Conservation (phyloP, 768 basidiomycete genomes). For the Paxillus ammoniavirescens region DNA sequence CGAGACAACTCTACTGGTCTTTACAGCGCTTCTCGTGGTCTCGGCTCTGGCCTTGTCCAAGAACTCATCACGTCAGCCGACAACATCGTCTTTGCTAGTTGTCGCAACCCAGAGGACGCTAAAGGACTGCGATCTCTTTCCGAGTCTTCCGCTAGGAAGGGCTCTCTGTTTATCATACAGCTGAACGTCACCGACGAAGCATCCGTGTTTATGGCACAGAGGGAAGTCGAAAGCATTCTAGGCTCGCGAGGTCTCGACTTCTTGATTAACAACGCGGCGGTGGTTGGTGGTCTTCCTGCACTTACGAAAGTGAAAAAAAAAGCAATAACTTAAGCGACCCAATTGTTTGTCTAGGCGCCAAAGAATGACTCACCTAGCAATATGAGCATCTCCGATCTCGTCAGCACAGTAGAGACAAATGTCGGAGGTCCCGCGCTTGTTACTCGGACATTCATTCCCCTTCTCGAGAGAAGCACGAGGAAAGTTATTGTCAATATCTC, state of each 20-base stretch:
- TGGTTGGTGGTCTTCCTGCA: constrained; percentile 22
- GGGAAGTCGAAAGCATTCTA: constrained; percentile 15
- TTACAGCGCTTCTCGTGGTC: constrained; percentile 29
- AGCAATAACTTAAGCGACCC: not conserved
- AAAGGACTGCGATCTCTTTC: constrained; percentile 19
- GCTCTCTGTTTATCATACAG: constrained; percentile 26
- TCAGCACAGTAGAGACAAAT: constrained; percentile 26
- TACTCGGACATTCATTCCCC: constrained; percentile 30
- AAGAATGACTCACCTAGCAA: constrained; percentile 26
- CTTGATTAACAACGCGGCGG: constrained; percentile 36
- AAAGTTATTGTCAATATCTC: constrained; percentile 34
- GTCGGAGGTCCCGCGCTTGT: constrained; percentile 34
- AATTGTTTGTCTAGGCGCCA: constrained; percentile 8
- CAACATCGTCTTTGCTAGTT: constrained; percentile 31
- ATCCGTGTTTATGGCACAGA: constrained; percentile 20
- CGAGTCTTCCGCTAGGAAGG: not conserved
- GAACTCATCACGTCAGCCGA: constrained; percentile 21
- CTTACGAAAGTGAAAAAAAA: not conserved
- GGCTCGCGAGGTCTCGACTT: constrained; percentile 30
- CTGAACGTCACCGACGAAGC: constrained; percentile 28
- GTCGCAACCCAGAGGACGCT: constrained; percentile 26
- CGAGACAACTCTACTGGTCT: not conserved
- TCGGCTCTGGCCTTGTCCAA: constrained; percentile 28
- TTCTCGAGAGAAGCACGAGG: constrained; percentile 29
- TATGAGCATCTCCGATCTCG: constrained; percentile 17